Evolutionary conservation across 768 basidiomycete species (phyloP).

Genomic region (Auriculariales sp.): DNA sequence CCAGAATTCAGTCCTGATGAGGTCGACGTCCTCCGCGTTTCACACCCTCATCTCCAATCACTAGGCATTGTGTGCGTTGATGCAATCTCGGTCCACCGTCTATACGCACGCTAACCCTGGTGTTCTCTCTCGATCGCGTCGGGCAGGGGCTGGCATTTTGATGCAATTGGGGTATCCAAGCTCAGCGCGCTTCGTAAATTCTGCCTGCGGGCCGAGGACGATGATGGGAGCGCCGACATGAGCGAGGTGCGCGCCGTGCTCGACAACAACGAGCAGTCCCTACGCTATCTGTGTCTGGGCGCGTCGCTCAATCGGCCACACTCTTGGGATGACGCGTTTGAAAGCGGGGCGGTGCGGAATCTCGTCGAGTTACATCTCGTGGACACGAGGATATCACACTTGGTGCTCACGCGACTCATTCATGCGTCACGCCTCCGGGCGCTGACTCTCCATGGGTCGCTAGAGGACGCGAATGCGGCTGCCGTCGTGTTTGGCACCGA

Average conservation of each 20-base stretch:
- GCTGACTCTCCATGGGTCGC: constrained; percentile 51
- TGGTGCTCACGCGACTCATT: constrained; percentile 47
- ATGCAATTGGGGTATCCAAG: constrained; percentile 51
- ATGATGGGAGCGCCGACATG: constrained; percentile 59
- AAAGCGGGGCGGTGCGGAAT: constrained; percentile 45
- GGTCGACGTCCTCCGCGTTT: constrained; percentile 40
- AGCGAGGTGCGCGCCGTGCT: constrained; percentile 50
- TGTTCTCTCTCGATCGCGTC: not conserved
- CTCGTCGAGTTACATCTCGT: constrained; percentile 59
- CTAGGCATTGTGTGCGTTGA: constrained; percentile 47
- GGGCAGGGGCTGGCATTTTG: constrained; percentile 55
- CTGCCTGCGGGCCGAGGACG: constrained; percentile 54
- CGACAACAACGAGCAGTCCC: constrained; percentile 40
- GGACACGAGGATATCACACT: constrained; percentile 50
- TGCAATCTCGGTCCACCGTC: not conserved
- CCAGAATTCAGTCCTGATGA: constrained; percentile 55
- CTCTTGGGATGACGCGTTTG: constrained; percentile 54
- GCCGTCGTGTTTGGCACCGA: constrained; percentile 47
- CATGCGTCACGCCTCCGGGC: constrained; percentile 46
- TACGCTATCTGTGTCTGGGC: constrained; percentile 50
- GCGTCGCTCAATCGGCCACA: constrained; percentile 51
- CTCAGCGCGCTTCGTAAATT: constrained; percentile 48
- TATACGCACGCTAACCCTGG: too few relatives aligned
- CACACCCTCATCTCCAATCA: constrained; percentile 37
- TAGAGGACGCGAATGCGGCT: constrained; percentile 43